Evolutionary conservation across 2,329 filamentous ascomycete species (phyloP).

Genomic region (Fusarium phyllophilum): DNA sequence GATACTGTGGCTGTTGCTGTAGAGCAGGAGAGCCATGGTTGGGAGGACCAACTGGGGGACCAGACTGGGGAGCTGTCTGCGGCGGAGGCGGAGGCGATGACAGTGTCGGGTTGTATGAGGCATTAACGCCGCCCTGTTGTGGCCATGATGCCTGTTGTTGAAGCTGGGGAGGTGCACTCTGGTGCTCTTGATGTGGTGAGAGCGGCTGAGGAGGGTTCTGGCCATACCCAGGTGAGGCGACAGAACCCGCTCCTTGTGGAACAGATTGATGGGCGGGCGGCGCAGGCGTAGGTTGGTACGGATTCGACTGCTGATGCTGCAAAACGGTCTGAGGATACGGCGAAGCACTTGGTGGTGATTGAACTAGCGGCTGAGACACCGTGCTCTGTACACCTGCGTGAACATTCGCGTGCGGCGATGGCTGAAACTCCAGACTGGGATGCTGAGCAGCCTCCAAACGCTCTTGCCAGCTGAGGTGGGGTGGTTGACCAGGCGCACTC

Average conservation of each 20-base stretch:
- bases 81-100: background rate
- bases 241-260: background rate
- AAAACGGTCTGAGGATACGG: constrained; percentile 5
- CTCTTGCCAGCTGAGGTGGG: background rate
- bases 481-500: background rate
- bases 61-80: background rate
- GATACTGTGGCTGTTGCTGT: background rate
- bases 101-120: background rate
- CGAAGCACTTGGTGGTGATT: background rate
- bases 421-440: background rate
- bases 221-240: background rate
- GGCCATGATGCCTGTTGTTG: background rate
- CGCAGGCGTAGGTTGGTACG: background rate
- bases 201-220: background rate
- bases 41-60: background rate
- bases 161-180: background rate
- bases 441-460: background rate
- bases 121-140: background rate
- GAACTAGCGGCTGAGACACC: background rate
- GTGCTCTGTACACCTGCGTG: background rate
- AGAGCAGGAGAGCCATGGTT: background rate
- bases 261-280: background rate
- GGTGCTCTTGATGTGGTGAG: background rate
- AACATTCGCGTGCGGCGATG: background rate
- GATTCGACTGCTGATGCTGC: background rate